Evolutionary conservation across 305 asterid species (phyloP), one percentile per base, ranked within the genome.

Genomic region (Fraxinus baroniana): DNA sequence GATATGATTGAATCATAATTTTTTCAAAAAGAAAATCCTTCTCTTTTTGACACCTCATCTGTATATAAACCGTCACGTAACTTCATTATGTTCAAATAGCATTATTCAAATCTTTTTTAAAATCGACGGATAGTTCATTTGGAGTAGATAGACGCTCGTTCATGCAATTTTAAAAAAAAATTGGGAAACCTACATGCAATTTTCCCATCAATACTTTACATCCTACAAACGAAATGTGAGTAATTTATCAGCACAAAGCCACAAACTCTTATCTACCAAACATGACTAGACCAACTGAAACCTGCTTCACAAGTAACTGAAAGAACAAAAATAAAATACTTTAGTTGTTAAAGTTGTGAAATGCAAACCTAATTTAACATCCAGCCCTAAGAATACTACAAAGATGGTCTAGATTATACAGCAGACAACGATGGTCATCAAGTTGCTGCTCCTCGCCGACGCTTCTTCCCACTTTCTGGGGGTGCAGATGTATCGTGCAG

Each of bases 401-500:
- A 46, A 22, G 75, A 10, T 75, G 36, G 80, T 78, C 82, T 79
- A 35, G 78, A 78, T 57, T 52, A 36, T 77, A 80, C 33, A 57
- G 60, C 66, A 80, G 79, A 82, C 73, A 79, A 12, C 1, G 32
- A 71, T 32, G 26, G 20, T 71, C 46, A 32, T 72, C 46, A 72
- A 72, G 30, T 33, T 15, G 44, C 44, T 17, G 13, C 76, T 81
- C 91, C 87, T 71, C 93, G 88, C 37, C 88, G 88, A 77, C 95
- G 91, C 86, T 93, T 96, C 91, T 91, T 94, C 64, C 88, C 89
- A 41, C 77, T 87, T 81, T 86, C 93, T 80, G 84, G 88, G 18
- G 87, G 88, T 85, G 86, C 90, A 35, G 90, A 82, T 80, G 83
- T 28, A 55, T 87, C 91, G 52, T 86, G 36, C 6, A 89, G 78